Conservation (phyloP, 345 rosid species). For the Arabis hirsuta region DNA sequence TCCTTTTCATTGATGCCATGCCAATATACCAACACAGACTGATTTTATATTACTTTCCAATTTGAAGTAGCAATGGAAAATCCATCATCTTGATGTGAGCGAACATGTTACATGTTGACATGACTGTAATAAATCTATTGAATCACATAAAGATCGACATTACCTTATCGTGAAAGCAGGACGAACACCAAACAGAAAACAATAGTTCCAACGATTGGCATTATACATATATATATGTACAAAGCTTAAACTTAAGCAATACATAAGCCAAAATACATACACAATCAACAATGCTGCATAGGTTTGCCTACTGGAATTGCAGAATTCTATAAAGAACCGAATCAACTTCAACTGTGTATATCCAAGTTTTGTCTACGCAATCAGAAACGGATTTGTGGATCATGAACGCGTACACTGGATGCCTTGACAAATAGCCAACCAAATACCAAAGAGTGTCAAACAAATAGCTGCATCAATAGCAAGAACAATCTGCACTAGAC, state of each 20-base stretch:
- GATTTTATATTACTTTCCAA: neutral
- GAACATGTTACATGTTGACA: neutral
- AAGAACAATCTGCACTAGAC: constrained; percentile 70
- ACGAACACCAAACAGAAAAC: constrained; percentile 1
- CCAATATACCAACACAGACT: too few species aligned
- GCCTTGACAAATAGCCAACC: constrained; percentile 71
- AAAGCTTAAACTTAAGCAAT: constrained; percentile 17
- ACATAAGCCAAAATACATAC: constrained; percentile 22
- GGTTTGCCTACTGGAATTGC: constrained; percentile 9
- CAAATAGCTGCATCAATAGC: constrained; percentile 81
- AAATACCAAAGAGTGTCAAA: constrained; percentile 59
- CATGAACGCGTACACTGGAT: constrained; percentile 52
- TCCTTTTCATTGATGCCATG: too few species aligned
- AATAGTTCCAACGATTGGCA: neutral
- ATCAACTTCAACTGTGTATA: constrained; percentile 20
- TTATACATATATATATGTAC: constrained; percentile 17
- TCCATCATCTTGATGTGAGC: neutral
- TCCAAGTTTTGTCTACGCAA: constrained; percentile 8
- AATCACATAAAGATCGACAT: constrained; percentile 8
- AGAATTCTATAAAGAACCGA: constrained; percentile 27
- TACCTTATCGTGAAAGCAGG: neutral
- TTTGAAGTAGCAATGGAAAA: neutral
- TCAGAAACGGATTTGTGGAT: constrained; percentile 5
- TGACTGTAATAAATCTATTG: neutral
- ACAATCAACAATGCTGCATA: constrained; percentile 23